phyloP scores from a whole-genome alignment of 2,329 filamentous ascomycete species.

The Gnomoniopsis sp. region DNA sequence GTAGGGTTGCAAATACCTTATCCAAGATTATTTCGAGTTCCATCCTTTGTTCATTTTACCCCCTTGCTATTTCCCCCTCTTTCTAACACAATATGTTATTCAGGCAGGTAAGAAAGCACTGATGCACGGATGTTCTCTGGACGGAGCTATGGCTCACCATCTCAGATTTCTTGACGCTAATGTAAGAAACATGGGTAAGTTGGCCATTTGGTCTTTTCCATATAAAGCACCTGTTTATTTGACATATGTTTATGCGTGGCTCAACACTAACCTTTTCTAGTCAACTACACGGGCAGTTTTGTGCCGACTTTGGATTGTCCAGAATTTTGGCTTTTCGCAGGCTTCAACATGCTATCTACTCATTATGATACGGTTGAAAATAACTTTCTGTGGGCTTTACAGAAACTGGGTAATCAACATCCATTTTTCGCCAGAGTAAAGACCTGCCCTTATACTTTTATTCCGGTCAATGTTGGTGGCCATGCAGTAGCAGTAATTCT shows the following conservation, averaged over 20 bases:
- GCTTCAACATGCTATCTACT: too few relatives aligned
- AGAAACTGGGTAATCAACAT: neutral
- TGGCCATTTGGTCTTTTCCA: neutral
- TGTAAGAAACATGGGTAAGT: neutral
- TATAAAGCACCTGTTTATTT: too few relatives aligned
- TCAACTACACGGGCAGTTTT: neutral
- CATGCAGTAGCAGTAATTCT: neutral
- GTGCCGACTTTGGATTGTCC: neutral
- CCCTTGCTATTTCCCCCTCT: neutral
- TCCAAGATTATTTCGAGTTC: too few relatives aligned
- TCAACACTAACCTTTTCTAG: too few relatives aligned
- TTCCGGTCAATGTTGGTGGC: neutral
- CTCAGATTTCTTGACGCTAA: neutral
- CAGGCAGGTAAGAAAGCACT: neutral
- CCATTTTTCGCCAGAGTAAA: neutral
- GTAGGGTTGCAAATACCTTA: too few relatives aligned
- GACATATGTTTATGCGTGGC: too few relatives aligned
- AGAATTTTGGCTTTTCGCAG: neutral
- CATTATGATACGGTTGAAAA: too few relatives aligned
- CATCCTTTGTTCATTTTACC: too few relatives aligned
- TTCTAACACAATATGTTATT: neutral
- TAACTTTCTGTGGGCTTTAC: neutral
- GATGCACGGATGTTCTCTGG: neutral
- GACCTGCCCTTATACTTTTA: neutral
- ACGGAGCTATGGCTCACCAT: neutral